These are phyloP conservation scores for Biscutella laevigata DNA, from an alignment of 441 rosid species.

Conservation along the genomic window DNA sequence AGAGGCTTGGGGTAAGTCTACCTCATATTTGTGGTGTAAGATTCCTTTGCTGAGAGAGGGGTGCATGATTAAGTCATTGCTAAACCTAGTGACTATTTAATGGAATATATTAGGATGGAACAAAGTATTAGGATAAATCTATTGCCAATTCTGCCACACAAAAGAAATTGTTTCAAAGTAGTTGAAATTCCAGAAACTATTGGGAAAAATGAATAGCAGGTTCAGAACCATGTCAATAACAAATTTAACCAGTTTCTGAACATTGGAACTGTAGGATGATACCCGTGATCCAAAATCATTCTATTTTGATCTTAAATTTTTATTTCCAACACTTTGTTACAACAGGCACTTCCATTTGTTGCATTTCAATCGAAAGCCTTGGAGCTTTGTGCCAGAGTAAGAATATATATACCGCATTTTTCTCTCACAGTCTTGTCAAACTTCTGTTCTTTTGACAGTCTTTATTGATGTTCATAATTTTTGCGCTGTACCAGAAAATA, in stretches of 20 bases:
- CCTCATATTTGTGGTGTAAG: background rate
- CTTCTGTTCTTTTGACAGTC: background rate
- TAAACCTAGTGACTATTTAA: background rate
- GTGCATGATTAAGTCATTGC: background rate
- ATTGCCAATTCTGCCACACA: background rate
- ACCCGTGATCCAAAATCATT: background rate
- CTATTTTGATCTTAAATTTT: background rate
- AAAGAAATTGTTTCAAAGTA: background rate
- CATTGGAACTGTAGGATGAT: conserved; percentile 1
- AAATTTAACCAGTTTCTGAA: background rate
- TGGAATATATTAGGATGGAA: background rate
- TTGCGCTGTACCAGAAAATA: conserved; percentile 54
- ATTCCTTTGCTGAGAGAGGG: background rate
- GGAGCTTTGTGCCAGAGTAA: conserved; percentile 94
- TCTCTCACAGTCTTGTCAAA: background rate
- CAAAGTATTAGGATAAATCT: background rate
- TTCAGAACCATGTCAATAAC: background rate
- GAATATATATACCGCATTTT: conserved; percentile 18
- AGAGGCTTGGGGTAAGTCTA: conserved; percentile 65
- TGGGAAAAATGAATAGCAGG: background rate
- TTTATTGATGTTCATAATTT: conserved; percentile 1
- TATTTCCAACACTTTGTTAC: conserved; percentile 10
- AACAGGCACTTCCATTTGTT: conserved; percentile 49
- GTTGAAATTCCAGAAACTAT: background rate
- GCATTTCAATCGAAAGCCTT: conserved; percentile 73